Conservation (phyloP, 305 asterid genomes). For the Fraxinus baroniana region DNA sequence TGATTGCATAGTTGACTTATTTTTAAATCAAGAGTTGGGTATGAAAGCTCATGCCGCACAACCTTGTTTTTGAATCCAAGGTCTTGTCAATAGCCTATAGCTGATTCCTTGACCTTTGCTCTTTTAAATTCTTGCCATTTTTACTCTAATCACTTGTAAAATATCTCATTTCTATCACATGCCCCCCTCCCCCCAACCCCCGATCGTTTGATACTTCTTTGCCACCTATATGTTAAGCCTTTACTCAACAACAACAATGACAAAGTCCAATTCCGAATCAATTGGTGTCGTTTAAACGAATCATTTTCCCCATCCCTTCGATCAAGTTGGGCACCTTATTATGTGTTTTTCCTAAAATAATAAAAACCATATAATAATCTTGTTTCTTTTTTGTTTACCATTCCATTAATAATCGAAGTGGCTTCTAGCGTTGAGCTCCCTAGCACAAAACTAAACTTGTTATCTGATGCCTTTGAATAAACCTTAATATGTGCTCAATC, state of each 20-base stretch:
- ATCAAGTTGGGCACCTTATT: background rate
- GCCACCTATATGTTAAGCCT: background rate
- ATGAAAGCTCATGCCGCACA: constrained; percentile 9
- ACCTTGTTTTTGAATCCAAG: constrained; percentile 11
- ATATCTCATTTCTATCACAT: background rate
- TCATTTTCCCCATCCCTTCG: background rate
- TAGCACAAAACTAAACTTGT: background rate
- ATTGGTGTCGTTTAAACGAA: background rate
- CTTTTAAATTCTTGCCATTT: background rate
- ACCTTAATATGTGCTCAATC: background rate
- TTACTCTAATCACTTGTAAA: constrained; percentile 4
- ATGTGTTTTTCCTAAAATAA: background rate
- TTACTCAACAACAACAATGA: background rate
- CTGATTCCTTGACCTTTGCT: constrained; percentile 12
- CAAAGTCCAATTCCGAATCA: background rate
- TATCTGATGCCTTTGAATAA: background rate
- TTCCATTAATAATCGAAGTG: background rate
- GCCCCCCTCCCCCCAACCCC: background rate
- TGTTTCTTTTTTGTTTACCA: background rate
- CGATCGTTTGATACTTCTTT: background rate
- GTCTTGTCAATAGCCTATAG: constrained; percentile 4
- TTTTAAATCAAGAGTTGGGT: constrained; percentile 16
- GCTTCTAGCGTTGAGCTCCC: background rate
- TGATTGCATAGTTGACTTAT: background rate
- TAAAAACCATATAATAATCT: background rate